These are phyloP conservation scores for Boletus vinaceobasis DNA, from an alignment of 768 basidiomycete genomes.

Conservation along the genomic window DNA sequence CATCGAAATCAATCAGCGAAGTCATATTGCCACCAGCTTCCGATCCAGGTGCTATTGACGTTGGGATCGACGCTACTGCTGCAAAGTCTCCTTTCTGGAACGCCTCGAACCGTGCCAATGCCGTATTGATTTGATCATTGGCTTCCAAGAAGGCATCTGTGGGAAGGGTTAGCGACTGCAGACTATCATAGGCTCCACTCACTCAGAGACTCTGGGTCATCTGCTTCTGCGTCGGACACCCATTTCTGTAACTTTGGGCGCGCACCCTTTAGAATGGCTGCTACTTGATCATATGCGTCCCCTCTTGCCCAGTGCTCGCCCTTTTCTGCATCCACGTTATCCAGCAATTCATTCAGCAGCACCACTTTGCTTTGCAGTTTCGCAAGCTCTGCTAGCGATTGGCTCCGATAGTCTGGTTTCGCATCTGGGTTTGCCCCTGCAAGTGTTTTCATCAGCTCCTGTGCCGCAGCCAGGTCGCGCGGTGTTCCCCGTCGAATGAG, in stretches of 20 bases:
- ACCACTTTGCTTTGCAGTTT: constrained; percentile 95
- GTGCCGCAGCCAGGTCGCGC: constrained; percentile 89
- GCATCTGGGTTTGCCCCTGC: constrained; percentile 94
- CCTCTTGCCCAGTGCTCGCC: constrained; percentile 83
- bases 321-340: constrained; percentile 72
- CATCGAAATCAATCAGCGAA: constrained; percentile 81
- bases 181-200: constrained; percentile 18
- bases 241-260: constrained; percentile 96
- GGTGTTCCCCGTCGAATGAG: constrained; percentile 95
- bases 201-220: constrained; percentile 91
- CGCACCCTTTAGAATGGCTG: constrained; percentile 72
- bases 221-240: constrained; percentile 89
- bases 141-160: constrained; percentile 90
- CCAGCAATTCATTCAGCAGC: constrained; percentile 94
- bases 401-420: constrained; percentile 89
- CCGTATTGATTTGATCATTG: constrained; percentile 97
- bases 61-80: constrained; percentile 65
- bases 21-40: constrained; percentile 21
- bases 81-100: constrained; percentile 90
- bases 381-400: constrained; percentile 85
- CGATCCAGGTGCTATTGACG: constrained; percentile 44
- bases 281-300: constrained; percentile 97
- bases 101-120: constrained; percentile 84
- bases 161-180: background rate
- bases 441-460: constrained; percentile 94